Percentiles rank a stretch among this genome's conserved stretches.
These are phyloP conservation scores for Chlorella sp. DNA, from an alignment of 139 green algal species.

Conservation along the genomic window DNA sequence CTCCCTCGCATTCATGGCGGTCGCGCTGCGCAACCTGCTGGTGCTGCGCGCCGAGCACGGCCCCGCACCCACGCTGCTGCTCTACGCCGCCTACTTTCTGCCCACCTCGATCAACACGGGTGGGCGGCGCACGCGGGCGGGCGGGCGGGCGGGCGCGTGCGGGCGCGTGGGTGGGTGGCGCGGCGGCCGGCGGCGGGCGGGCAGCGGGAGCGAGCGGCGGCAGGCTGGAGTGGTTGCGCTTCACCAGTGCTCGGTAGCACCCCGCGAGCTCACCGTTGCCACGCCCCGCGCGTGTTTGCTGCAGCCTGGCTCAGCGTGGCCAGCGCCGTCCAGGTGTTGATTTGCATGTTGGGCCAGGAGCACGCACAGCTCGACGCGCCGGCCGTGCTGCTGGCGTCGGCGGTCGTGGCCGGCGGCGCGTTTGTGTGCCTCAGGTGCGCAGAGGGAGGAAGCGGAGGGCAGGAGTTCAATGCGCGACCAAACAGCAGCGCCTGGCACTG, in stretches of 20 bases:
- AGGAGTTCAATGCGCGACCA: slow-evolving; percentile 17
- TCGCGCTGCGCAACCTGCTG: slow-evolving; percentile 41
- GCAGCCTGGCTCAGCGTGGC: slow-evolving; percentile 71
- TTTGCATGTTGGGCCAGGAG: slow-evolving; percentile 36
- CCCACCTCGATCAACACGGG: slow-evolving; percentile 68
- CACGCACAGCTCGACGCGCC: slow-evolving; percentile 25
- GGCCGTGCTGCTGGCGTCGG: slow-evolving; percentile 35
- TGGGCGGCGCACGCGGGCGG: too few relatives aligned
- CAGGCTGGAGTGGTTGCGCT: too few relatives aligned
- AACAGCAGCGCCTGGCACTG: neutral
- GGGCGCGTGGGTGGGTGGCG: too few relatives aligned
- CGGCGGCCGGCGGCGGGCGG: too few relatives aligned
- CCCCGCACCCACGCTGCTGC: slow-evolving; percentile 19
- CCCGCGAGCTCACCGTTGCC: too few relatives aligned
- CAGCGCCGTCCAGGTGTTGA: slow-evolving; percentile 50
- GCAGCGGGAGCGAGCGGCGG: too few relatives aligned
- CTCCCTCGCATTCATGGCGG: slow-evolving; percentile 29
- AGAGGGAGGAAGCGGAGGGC: neutral
- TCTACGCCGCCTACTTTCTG: slow-evolving; percentile 54
- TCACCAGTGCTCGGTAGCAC: too few relatives aligned
- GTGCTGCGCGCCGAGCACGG: too few relatives aligned
- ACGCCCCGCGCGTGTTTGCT: too few relatives aligned
- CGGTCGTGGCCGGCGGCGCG: slow-evolving; percentile 29
- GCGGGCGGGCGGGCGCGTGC: too few relatives aligned
- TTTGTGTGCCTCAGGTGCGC: neutral